Percentiles rank a stretch among this genome's conserved stretches.
Conservation (phyloP, 2,329 filamentous ascomycete genomes). For the Zymoseptoria pseudotritici region DNA sequence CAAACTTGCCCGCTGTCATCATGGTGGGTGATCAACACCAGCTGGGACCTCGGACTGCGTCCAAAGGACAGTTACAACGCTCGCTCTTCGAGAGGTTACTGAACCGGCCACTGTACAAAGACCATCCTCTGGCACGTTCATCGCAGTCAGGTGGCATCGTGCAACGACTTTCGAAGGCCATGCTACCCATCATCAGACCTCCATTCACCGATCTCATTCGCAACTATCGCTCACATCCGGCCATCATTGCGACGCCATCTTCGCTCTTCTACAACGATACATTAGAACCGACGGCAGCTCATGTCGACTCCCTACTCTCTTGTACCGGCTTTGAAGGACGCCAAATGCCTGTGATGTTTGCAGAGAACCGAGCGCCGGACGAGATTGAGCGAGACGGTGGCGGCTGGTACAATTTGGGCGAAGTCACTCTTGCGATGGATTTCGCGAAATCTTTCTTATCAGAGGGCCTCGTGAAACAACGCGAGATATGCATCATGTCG, state of each 20-base stretch:
- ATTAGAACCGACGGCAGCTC: constrained; percentile 16
- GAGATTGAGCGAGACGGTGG: constrained; percentile 24
- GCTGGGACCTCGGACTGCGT: constrained; percentile 22
- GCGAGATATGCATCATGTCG: constrained; percentile 24
- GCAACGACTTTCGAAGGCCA: constrained; percentile 17
- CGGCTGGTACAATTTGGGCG: constrained; percentile 22
- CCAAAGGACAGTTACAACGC: constrained; percentile 13
- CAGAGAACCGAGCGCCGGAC: constrained; percentile 11
- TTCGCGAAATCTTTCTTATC: constrained; percentile 16
- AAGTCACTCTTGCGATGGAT: constrained; percentile 16
- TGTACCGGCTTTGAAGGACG: constrained; percentile 18
- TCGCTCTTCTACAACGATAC: constrained; percentile 23
- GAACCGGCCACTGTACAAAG: constrained; percentile 13
- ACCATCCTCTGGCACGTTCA: constrained; percentile 21
- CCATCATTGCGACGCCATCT: constrained; percentile 20
- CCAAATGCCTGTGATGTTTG: constrained; percentile 19
- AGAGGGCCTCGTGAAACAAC: constrained; percentile 8
- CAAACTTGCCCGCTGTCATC: constrained; percentile 11
- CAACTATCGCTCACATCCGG: constrained; percentile 24
- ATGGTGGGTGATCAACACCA: constrained; percentile 24
- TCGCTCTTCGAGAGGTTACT: constrained; percentile 23
- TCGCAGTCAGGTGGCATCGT: constrained; percentile 14
- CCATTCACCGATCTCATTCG: constrained; percentile 22
- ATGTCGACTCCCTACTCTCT: constrained; percentile 13
- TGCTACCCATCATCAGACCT: constrained; percentile 20